These are phyloP conservation scores for Petasospora fabianii DNA, from an alignment of 1,139 yeast species.

Conservation along the genomic window DNA sequence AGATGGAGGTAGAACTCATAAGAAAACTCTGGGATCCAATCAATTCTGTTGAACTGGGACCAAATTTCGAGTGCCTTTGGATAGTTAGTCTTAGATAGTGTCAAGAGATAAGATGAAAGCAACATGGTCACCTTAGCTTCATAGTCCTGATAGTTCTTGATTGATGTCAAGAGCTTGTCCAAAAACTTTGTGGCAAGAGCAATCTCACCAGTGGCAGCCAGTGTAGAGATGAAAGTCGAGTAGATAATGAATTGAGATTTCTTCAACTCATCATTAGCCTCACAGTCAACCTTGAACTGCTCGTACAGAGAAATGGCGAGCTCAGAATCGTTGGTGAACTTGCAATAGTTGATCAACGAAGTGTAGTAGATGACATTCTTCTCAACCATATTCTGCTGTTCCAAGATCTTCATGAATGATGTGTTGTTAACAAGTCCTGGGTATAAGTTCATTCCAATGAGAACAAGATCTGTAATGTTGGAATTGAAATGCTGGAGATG, in stretches of 20 bases:
- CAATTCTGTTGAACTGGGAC: slow-evolving; percentile 32
- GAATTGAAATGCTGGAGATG: slow-evolving; percentile 33
- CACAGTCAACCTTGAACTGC: slow-evolving; percentile 30
- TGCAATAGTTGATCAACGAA: slow-evolving; percentile 32
- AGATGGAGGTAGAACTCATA: slow-evolving; percentile 34
- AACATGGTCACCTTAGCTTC: slow-evolving; percentile 29
- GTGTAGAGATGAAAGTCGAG: slow-evolving; percentile 45
- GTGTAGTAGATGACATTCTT: slow-evolving; percentile 33
- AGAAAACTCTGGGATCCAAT: slow-evolving; percentile 38
- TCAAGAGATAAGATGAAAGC: slow-evolving; percentile 31
- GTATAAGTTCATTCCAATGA: slow-evolving; percentile 34
- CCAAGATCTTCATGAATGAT: slow-evolving; percentile 25
- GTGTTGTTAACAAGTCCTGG: slow-evolving; percentile 30
- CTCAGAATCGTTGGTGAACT: slow-evolving; percentile 29
- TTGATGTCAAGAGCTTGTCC: slow-evolving; percentile 38
- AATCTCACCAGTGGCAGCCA: slow-evolving; percentile 47
- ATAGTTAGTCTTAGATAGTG: slow-evolving; percentile 32
- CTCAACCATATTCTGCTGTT: slow-evolving; percentile 24
- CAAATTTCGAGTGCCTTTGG: slow-evolving; percentile 32
- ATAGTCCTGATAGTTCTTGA: slow-evolving; percentile 30
- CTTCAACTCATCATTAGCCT: slow-evolving; percentile 17
- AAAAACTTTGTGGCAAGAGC: slow-evolving; percentile 52
- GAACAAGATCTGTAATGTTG: slow-evolving; percentile 29
- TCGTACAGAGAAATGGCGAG: slow-evolving; percentile 31
- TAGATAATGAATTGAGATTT: slow-evolving; percentile 46